Conservation (phyloP, 179 eudicot species). For the Silene vulgaris region DNA sequence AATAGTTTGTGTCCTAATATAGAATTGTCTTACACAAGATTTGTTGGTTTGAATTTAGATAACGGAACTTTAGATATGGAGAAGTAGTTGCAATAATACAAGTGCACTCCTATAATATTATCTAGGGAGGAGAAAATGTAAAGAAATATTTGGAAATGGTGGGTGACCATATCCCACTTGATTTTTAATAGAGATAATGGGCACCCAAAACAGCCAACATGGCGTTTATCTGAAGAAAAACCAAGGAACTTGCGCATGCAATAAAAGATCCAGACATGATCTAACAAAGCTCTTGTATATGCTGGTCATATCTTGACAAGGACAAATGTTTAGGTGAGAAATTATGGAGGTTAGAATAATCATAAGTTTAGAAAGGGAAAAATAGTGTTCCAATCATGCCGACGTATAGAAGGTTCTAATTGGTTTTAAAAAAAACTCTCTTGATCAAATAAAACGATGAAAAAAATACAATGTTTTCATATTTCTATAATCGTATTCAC, state of each 20-base stretch:
- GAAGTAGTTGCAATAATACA: background rate
- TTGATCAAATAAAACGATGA: constrained; percentile 6
- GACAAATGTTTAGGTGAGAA: constrained; percentile 37
- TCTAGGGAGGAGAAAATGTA: constrained; percentile 11
- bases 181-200: constrained; percentile 18
- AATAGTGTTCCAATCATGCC: constrained; percentile 22
- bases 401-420: constrained; percentile 7
- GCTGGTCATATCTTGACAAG: constrained; percentile 17
- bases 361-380: constrained; percentile 20
- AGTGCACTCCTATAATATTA: constrained; percentile 13
- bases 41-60: background rate
- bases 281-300: constrained; percentile 20
- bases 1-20: background rate
- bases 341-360: constrained; percentile 11
- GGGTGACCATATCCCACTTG: constrained; percentile 22
- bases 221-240: constrained; percentile 5
- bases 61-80: background rate
- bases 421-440: constrained; percentile 10
- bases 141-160: constrained; percentile 14
- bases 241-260: constrained; percentile 15
- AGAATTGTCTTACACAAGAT: background rate
- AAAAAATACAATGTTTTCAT: background rate
- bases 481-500: background rate
- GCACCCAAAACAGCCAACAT: constrained; percentile 14
- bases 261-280: constrained; percentile 24